Base-by-base conservation (phyloP, 2,329 filamentous ascomycete species). In the Fusarium nanum region DNA sequence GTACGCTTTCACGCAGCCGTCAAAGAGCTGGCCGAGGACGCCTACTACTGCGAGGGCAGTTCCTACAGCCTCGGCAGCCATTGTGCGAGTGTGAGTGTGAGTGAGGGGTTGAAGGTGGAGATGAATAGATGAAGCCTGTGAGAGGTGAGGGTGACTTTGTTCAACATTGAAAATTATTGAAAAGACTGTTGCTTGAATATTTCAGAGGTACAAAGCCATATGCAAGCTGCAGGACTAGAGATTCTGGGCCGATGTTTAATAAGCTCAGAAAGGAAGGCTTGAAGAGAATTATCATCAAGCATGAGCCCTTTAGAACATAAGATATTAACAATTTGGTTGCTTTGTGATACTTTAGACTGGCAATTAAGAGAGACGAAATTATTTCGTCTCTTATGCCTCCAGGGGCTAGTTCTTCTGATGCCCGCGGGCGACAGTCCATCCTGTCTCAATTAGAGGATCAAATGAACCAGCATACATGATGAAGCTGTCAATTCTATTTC, bases 1-100 rank as follows among this genome's bases (percentile, higher is more conserved):
- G 69, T 84, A 84, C 12, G 82, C 82, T 61, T 81, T 82, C 61
- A 84, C 78, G 75, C 83, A 84, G 30, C 82, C 82, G 66, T 83
- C 79, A 56, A 84, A 85, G 52, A 84, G 78, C 68, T 85, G 82
- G 40, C 82, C 82, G 23, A 85, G 74, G 48, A 83, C 75, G 64
- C 83, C 83, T 14, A 84, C 80, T 2, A 82, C 81, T 60, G 80
- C 82, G 27, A 84, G 75, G 16, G 81, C 79, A 37, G 82, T 82
- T 58, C 81, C 82, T 16, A 83, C 65, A 30, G 78, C 72, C 74
- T 84, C 83, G 49, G 80, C 83, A 47, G 80, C 80, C 66, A 75
- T 77, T 54, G 40, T 14, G 44, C 12, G 48, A 20, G 42, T 42
- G 22, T 20, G 48, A 20, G 42, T 42, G 22, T 20, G 30, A 16